Conservation (phyloP, 345 rosid species). For the Eutrema yunnanense region DNA sequence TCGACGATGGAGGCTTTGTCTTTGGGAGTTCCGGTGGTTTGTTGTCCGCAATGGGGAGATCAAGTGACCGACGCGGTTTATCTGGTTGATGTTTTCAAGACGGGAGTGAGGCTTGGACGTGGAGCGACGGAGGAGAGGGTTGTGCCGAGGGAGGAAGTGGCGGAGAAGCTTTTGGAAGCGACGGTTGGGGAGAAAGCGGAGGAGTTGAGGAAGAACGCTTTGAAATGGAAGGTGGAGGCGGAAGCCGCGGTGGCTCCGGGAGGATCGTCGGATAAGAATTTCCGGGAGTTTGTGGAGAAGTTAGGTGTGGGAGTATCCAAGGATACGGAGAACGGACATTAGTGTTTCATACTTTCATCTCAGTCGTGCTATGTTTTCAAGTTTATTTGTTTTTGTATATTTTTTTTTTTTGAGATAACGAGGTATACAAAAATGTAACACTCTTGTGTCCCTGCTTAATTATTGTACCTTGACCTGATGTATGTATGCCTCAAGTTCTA, state of each 20-base stretch:
- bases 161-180: conserved; percentile 54
- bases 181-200: conserved; percentile 47
- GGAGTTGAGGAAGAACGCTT: conserved; percentile 46
- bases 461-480: conserved; percentile 7
- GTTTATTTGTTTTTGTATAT: neutral
- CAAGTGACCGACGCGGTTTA: conserved; percentile 68
- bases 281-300: conserved; percentile 52
- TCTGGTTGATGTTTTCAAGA: conserved; percentile 52
- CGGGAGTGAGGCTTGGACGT: conserved; percentile 56
- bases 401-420: neutral
- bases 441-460: neutral
- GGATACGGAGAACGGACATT: neutral
- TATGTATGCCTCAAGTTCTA: conserved; percentile 21
- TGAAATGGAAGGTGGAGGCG: conserved; percentile 54
- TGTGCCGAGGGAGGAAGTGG: conserved; percentile 51
- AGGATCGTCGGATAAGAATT: conserved; percentile 61
- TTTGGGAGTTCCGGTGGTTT: conserved; percentile 58
- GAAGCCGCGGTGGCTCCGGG: conserved; percentile 59
- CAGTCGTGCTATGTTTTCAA: neutral
- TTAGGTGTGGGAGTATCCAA: neutral
- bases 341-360: neutral
- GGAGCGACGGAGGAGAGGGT: conserved; percentile 53
- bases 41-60: conserved; percentile 84
- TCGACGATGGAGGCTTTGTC: conserved; percentile 63
- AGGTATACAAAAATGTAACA: neutral